Base-by-base conservation (phyloP, 2,329 filamentous ascomycete genomes). In the Phialophora verrucosa region DNA sequence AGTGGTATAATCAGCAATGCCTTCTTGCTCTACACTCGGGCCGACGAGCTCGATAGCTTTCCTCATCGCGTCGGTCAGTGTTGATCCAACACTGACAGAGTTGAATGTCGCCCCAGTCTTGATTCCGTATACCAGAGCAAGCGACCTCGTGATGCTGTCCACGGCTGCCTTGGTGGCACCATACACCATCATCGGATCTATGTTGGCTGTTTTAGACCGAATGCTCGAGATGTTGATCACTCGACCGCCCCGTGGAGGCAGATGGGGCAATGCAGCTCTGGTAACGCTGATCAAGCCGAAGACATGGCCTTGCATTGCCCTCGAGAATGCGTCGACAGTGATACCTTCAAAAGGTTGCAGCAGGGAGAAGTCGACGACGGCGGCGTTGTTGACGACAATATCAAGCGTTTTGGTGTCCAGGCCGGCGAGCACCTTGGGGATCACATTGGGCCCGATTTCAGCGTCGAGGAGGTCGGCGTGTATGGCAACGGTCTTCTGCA, bases 1-100 rank as follows among this genome's bases (percentile, higher is more conserved):
- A 27, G 50, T 42, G 4, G 62, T 58, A 32, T 73, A 69, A 4
- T 73, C 81, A 2, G 78, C 80, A 0, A 82, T 81, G 17, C 79
- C 83, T 32, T 75, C 72, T 61, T 82, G 80, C 53, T 82, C 79
- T 0, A 77, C 76, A 1, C 79, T 79, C 68, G 80, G 75, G 63
- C 82, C 73, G 17, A 76, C 70, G 67, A 75, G 77, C 77, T 83
- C 80, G 62, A 80, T 77, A 47, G 78, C 78, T 31, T 79, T 76
- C 0, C 77, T 77, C 1, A 77, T 75, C 5, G 68, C 74, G 17
- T 71, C 74, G 62, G 76, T 77, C 0, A 73, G 4, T 20, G 58
- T 61, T 20, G 11, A 6, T n/a, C 63, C 63, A 4, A 60, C 56
- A 44, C 56, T 59, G 38, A 65, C 57, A 7, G 44, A 38, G 49